Evolutionary conservation across 345 rosid genomes (phyloP), one percentile per base, ranked within the genome.

Genomic region (Dimocarpus longan): DNA sequence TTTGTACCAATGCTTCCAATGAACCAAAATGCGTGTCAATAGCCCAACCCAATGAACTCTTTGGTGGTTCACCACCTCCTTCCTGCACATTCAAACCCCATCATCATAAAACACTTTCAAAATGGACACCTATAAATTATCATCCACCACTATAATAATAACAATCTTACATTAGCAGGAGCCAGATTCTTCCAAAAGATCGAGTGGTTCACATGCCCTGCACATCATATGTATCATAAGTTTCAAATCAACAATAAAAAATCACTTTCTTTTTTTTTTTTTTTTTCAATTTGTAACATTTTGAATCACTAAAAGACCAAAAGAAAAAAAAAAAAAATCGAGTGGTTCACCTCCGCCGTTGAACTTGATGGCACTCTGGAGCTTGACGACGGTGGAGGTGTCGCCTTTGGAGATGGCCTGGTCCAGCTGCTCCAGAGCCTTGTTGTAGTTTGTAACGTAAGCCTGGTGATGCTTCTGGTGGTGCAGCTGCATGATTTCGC

Each of bases 381-480:
- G 64, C 87, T 89, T 84, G 62, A 88, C 97, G 37, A 90, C 84
- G 56, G 94, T 64, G 18, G 94, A 80, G 43, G 97, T 46, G 50
- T 93, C 97, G 60, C 93, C 97, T 63, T 90, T 93, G 77, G 68
- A 75, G 2, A 89, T 73, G 56, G 99, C 95, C 11, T 91, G 86
- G 48, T 89, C 83, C 11, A 95, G 97, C 85, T 89, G 92, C 87
- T 94, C 93, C 16, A 93, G 91, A 52, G 97, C 89, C 84, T 91
- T 94, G 87, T 93, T 96, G 84, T 86, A 96, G 83, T 96, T 96
- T 50, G 97, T 90, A 79, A 96, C 71, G 73, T 96, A 96, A 70
- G 97, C n/a, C 83, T 90, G 95, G 78, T 96, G 99, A 74, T 96
- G 99, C 86, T 96, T 96, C 88, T 93, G 94, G 92, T 96, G 99